Conservation (phyloP, 1,139 yeast genomes). For the Magnusiomyces suaveolens region DNA sequence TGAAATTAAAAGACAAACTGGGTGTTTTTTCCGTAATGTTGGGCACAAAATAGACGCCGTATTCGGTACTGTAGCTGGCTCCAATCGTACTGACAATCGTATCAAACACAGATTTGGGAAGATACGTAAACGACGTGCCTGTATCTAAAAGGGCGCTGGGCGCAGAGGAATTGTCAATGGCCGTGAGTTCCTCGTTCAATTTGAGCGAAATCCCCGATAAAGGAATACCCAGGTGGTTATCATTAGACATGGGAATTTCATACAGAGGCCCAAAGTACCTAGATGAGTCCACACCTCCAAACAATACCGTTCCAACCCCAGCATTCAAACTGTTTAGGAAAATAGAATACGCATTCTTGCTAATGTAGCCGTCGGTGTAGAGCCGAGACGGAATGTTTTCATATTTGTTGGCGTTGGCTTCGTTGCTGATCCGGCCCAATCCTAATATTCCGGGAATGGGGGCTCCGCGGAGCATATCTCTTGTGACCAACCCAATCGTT, state of each 20-base stretch:
- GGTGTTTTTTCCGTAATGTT: constrained; percentile 9
- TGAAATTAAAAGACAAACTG: constrained; percentile 8
- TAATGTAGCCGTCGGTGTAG: constrained; percentile 37
- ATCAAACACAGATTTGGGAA: constrained; percentile 22
- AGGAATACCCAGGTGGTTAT: constrained; percentile 9
- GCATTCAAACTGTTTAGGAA: constrained; percentile 22
- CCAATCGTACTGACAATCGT: constrained; percentile 21
- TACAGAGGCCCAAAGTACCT: constrained; percentile 36
- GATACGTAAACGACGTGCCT: constrained; percentile 32
- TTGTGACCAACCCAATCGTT: constrained; percentile 34
- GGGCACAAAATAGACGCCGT: constrained; percentile 12
- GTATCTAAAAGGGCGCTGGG: constrained; percentile 29
- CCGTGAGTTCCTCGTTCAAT: neutral
- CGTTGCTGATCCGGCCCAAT: constrained; percentile 10
- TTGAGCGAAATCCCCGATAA: constrained; percentile 5
- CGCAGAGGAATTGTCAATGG: constrained; percentile 2
- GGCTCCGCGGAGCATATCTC: constrained; percentile 10
- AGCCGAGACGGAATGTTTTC: constrained; percentile 38
- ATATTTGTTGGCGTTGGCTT: constrained; percentile 7
- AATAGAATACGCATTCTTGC: constrained; percentile 37
- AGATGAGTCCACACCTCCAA: constrained; percentile 46
- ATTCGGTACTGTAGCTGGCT: constrained; percentile 11
- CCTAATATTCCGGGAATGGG: constrained; percentile 13
- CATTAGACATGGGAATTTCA: constrained; percentile 18
- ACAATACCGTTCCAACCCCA: constrained; percentile 35